Evolutionary conservation across 2,329 filamentous ascomycete genomes (phyloP), one percentile per base, ranked within the genome.

Genomic region (Talaromyces rugulosus): DNA sequence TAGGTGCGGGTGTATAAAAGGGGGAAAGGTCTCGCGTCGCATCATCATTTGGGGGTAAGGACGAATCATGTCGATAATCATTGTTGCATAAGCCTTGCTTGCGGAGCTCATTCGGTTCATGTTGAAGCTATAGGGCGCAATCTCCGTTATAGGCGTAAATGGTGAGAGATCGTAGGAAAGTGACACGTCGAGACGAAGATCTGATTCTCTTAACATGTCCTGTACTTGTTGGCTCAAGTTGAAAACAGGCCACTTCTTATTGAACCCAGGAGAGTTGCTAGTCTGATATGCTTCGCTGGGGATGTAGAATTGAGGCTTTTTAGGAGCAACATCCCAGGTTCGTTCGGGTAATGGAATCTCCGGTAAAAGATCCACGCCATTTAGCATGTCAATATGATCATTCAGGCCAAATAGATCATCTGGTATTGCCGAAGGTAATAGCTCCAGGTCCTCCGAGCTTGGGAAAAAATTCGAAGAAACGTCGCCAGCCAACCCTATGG

Each of bases 11-110:
- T 62, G 61, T n/a, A 62, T 27, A 55, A 62, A 62, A 7, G 61
- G 61, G 14, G 61, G 61, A 14, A 62, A 62, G 4, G 57, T 62
- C 42, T 62, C 56, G 23, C 61, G 61, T 11, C 61, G 56, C 28
- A 58, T 62, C 61, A 62, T 62, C 61, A 62, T 62, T 9, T 59
- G 57, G 9, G 61, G 61, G 11, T 59, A 62, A 23, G 61, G 52
- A 4, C 57, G 61, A 9, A 62, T 62, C 56, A 62, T 62, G 23
- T 62, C 61, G 7, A 59, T 57, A 6, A 62, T 44, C 61, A 62
- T 62, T 27, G 28, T 56, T 18, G 61, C 59, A 44, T 59, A 62
- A 8, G 59, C 16, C 11, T 59, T 56, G 12, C 56, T 57, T 1
- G 27, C 52, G 14, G 61, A 44, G 5, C 56, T 59, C 8, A 59